Base-by-base conservation (phyloP, 306 rosid species). In the Spatholobus suberectus region DNA sequence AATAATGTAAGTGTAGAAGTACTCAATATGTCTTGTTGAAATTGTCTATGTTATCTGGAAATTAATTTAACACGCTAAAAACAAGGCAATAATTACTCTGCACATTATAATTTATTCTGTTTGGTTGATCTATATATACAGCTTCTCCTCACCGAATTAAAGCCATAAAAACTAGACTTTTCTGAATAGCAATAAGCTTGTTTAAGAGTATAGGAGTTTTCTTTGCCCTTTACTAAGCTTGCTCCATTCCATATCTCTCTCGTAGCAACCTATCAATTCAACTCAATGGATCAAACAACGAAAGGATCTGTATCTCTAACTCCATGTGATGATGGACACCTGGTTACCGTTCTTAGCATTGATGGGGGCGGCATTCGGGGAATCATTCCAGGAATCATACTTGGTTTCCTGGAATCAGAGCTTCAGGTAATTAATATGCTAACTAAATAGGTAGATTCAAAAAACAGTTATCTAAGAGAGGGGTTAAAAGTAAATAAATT, bases 361-460 rank as follows among this genome's bases (percentile, higher is more conserved):
- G 92, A 91, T 21, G 94, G 94, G 5, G 94, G 94, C 8, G 94
- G 92, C 20, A 86, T 91, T 0, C 81, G 91, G 73, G 92, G 94
- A 76, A 37, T 89, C 49, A 91, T 91, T 70, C 94, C 92, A 0
- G 92, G 82, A 23, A 66, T 84, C 17, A 63, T 91, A 0, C 92
- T 89, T 37, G 75, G 34, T 46, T 86, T 82, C 78, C 76, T 89
- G 0, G 92, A 91, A 75, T 76, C 89, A 13, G 89, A 87, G 52
- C 90, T 91, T 80, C 94, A 91, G 92, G 94, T 87, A 70, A 52
- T n/a, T 58, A 57, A 1, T 8, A 18, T 52, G 11, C 59, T 6
- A 52, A 52, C 1, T 11, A 44, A n/a, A n/a, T n/a, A n/a, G n/a
- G n/a, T n/a, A n/a, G n/a, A n/a, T n/a, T n/a, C n/a, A n/a, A n/a